These are phyloP conservation scores for Podila epicladia DNA, from an alignment of 192 early-diverging fungal species.

Conservation along the genomic window DNA sequence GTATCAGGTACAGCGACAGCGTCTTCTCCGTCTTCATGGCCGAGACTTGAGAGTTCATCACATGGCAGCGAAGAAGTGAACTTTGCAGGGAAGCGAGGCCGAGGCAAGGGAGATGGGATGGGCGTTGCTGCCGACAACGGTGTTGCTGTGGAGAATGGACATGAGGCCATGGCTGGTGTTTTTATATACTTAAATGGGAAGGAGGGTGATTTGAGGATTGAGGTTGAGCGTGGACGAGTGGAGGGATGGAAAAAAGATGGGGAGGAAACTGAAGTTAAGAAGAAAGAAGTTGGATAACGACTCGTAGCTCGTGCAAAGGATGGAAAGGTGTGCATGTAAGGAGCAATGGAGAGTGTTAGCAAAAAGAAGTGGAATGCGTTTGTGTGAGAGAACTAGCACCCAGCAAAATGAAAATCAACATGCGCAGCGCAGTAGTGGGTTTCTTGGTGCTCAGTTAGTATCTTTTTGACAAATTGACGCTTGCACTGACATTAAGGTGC, in stretches of 20 bases:
- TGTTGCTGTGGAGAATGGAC: neutral
- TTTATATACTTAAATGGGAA: neutral
- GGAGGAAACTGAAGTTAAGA: neutral
- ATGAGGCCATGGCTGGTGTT: constrained; percentile 5
- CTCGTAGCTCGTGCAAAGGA: no score
- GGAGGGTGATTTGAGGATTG: no score
- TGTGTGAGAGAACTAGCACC: no score
- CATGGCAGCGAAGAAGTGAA: constrained; percentile 49
- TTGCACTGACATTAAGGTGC: no score
- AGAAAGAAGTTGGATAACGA: no score
- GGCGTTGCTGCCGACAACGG: constrained; percentile 2
- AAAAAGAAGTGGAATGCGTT: no score
- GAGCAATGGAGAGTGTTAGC: no score
- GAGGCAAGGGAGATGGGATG: constrained; percentile 25
- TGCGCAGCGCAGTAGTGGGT: no score
- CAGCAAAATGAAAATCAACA: no score
- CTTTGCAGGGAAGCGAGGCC: constrained; percentile 22
- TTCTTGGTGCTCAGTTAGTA: no score
- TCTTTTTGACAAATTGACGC: no score
- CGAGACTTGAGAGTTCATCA: constrained; percentile 41
- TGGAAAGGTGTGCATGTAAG: no score
- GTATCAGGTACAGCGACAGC: constrained; percentile 18
- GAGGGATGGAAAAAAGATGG: neutral
- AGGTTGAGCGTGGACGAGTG: neutral
- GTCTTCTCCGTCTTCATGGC: constrained; percentile 27